Percentiles rank a stretch among this genome's conserved stretches.
These are phyloP conservation scores for Ascochyta koolunga DNA, from an alignment of 2,329 filamentous ascomycete genomes.

Conservation along the genomic window DNA sequence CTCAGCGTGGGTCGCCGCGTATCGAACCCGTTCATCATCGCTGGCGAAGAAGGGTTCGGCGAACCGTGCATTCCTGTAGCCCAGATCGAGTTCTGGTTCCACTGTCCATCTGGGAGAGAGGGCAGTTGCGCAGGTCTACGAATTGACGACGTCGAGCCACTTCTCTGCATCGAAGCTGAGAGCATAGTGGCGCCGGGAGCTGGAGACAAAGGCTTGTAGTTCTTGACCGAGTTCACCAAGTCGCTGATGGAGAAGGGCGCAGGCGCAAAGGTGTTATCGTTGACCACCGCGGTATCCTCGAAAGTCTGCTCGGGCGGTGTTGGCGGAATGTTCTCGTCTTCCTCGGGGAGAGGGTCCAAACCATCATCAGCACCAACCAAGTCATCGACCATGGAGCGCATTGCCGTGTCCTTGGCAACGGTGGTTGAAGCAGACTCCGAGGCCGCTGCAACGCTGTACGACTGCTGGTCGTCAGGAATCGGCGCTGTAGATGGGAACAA, in stretches of 20 bases:
- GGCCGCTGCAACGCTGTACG: slow-evolving; percentile 40
- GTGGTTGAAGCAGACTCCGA: slow-evolving; percentile 58
- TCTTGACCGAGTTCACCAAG: slow-evolving; percentile 45
- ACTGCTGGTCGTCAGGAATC: slow-evolving; percentile 45
- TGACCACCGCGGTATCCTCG: slow-evolving; percentile 47
- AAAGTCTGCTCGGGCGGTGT: slow-evolving; percentile 55
- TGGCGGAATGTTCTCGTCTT: slow-evolving; percentile 53
- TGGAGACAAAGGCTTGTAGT: slow-evolving; percentile 42
- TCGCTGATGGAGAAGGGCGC: slow-evolving; percentile 44
- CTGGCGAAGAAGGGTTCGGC: slow-evolving; percentile 40
- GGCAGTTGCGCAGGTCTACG: slow-evolving; percentile 44
- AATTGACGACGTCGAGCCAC: slow-evolving; percentile 43
- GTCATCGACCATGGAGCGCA: slow-evolving; percentile 65
- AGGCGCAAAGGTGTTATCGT: slow-evolving; percentile 38
- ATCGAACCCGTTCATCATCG: slow-evolving; percentile 27
- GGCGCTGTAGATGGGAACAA: slow-evolving; percentile 35
- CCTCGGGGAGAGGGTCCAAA: slow-evolving; percentile 49
- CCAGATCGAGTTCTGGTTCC: slow-evolving; percentile 47
- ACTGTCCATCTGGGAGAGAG: slow-evolving; percentile 46
- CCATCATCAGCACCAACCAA: slow-evolving; percentile 55
- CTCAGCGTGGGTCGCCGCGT: slow-evolving; percentile 40
- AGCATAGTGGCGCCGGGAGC: slow-evolving; percentile 31
- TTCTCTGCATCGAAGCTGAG: slow-evolving; percentile 43
- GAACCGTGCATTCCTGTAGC: slow-evolving; percentile 39
- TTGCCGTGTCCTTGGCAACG: slow-evolving; percentile 54